Percentiles rank a stretch among this genome's conserved stretches.
phyloP scores from a whole-genome alignment of 305 asterid species.

The Petunia hybrid region DNA sequence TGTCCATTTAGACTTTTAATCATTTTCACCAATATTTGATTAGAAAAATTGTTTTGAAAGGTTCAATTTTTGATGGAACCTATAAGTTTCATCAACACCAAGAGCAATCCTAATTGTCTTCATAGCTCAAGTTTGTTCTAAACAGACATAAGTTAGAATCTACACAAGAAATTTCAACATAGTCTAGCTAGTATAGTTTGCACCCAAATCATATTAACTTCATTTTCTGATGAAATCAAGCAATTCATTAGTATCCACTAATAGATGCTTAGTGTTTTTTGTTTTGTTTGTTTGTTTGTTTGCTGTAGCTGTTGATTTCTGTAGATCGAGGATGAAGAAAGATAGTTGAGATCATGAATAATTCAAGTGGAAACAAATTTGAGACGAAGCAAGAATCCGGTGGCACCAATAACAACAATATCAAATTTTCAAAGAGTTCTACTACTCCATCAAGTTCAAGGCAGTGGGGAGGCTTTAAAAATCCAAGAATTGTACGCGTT shows the following conservation, averaged over 20 bases:
- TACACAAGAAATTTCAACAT: neutral
- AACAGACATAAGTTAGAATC: neutral
- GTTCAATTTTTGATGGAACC: neutral
- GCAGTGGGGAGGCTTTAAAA: conserved; percentile 64
- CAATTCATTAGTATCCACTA: neutral
- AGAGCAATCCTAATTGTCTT: neutral
- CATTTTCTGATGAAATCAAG: too few species aligned
- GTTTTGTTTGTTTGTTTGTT: neutral
- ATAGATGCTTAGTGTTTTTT: neutral
- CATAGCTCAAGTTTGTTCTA: neutral
- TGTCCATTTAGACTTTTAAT: neutral
- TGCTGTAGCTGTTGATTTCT: neutral
- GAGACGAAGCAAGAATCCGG: conserved; percentile 50
- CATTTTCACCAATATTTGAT: neutral
- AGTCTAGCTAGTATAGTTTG: too few species aligned
- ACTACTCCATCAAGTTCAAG: conserved; percentile 52
- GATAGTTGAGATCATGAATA: conserved; percentile 44
- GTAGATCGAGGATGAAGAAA: conserved; percentile 37
- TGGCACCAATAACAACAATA: conserved; percentile 13
- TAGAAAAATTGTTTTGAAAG: neutral
- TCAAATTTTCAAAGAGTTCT: neutral
- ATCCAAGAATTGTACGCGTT: conserved; percentile 75
- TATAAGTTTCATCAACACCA: neutral
- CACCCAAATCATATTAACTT: too few species aligned
- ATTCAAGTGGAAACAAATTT: conserved; percentile 36